phyloP scores from a whole-genome alignment of 805 yeast genomes.

The Ascoidea tarda region DNA sequence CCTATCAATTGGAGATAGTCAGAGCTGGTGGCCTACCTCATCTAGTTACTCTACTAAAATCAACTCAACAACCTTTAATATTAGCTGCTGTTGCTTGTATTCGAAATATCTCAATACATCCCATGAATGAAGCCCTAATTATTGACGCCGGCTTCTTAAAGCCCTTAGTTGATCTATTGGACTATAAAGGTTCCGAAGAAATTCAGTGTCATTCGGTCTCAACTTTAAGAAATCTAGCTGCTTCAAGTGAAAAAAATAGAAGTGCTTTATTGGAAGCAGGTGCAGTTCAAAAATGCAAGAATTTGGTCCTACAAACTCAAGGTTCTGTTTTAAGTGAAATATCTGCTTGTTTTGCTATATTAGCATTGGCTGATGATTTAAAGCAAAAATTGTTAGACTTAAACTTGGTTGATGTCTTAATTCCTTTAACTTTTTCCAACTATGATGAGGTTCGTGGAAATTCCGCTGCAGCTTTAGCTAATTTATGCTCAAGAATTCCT shows the following conservation, averaged over 20 bases:
- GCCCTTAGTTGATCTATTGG: conserved; percentile 77
- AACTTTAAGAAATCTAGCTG: conserved; percentile 89
- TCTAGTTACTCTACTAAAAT: conserved; percentile 76
- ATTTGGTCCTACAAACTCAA: conserved; percentile 74
- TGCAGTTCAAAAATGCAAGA: conserved; percentile 87
- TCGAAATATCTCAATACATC: conserved; percentile 92
- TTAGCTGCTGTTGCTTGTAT: conserved; percentile 97
- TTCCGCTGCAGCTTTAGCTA: conserved; percentile 96
- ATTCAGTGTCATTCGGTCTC: conserved; percentile 98
- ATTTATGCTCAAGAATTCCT: conserved; percentile 79
- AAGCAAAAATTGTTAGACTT: conserved; percentile 72
- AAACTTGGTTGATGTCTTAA: conserved; percentile 74
- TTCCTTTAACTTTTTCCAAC: conserved; percentile 78
- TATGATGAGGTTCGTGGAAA: conserved; percentile 96
- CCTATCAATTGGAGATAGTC: conserved; percentile 91
- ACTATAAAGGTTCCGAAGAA: conserved; percentile 81
- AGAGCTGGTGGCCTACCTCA: conserved; percentile 93
- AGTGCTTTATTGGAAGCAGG: conserved; percentile 87
- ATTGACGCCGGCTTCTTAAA: conserved; percentile 93
- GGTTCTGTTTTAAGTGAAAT: conserved; percentile 90
- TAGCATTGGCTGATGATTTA: conserved; percentile 91
- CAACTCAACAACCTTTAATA: conserved; percentile 82
- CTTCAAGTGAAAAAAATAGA: conserved; percentile 86
- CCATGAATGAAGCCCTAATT: conserved; percentile 87
- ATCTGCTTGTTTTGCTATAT: conserved; percentile 92